Evolutionary conservation across 495 filamentous ascomycete genomes (phyloP).

Genomic region (Haplographium delicatum): DNA sequence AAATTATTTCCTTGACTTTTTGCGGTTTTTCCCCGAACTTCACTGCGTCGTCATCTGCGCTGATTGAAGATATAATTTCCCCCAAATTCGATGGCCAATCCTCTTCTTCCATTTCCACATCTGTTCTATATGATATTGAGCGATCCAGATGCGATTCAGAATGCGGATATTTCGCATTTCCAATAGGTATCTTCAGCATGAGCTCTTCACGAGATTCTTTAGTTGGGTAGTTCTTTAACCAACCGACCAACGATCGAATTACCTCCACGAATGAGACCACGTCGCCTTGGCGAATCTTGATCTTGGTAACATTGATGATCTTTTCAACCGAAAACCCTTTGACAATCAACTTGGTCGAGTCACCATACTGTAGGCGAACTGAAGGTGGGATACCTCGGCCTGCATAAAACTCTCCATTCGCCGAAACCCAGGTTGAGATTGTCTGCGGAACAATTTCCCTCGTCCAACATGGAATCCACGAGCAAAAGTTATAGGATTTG

Average conservation of each 20-base stretch:
- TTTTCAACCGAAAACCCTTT: background rate
- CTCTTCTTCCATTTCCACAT: background rate
- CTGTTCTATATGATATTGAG: too few relatives aligned
- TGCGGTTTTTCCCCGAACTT: background rate
- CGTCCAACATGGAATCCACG: conserved; percentile 17
- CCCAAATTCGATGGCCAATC: background rate
- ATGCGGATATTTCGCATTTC: background rate
- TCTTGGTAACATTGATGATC: background rate
- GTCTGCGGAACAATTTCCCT: background rate
- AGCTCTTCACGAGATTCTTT: background rate
- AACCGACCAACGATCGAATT: background rate
- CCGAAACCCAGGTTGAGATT: background rate
- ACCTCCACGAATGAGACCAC: background rate
- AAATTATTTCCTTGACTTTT: background rate
- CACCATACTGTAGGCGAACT: background rate
- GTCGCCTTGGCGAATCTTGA: background rate
- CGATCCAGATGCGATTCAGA: too few relatives aligned
- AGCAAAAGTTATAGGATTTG: conserved; percentile 2
- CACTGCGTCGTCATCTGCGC: background rate
- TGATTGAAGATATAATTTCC: background rate
- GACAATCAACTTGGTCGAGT: background rate
- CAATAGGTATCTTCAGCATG: background rate
- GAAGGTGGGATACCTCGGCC: background rate
- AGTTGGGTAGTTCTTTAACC: background rate
- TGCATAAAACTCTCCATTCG: background rate